phyloP scores from a whole-genome alignment of 768 basidiomycete species.

The Leucosporidium creatinivorum region DNA sequence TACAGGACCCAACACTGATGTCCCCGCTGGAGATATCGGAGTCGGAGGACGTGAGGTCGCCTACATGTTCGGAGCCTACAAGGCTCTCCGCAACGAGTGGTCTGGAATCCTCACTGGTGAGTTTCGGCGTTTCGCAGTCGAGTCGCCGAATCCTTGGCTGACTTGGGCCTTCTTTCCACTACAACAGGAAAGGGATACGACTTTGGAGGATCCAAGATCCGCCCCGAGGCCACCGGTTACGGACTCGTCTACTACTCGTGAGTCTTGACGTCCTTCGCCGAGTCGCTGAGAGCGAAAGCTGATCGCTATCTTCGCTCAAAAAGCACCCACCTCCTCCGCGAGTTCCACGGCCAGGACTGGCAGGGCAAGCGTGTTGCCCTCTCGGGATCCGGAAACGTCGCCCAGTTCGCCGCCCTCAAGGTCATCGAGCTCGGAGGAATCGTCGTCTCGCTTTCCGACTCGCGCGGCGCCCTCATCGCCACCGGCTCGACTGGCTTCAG shows the following conservation, averaged over 20 bases:
- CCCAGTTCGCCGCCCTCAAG: constrained; percentile 67
- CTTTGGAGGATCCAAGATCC: constrained; percentile 53
- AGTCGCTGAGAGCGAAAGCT: constrained; percentile 3
- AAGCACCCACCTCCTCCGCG: constrained; percentile 50
- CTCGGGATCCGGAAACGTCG: constrained; percentile 63
- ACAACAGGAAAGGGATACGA: constrained; percentile 28
- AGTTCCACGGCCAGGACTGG: constrained; percentile 54
- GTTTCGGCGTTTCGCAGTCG: constrained; percentile 40
- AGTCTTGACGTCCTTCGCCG: neutral
- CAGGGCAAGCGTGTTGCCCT: constrained; percentile 47
- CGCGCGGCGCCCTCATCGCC: constrained; percentile 59
- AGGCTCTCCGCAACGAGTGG: constrained; percentile 64
- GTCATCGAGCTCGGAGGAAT: constrained; percentile 67
- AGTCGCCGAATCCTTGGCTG: constrained; percentile 49
- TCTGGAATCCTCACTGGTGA: constrained; percentile 63
- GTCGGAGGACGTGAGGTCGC: constrained; percentile 69
- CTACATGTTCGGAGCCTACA: constrained; percentile 71
- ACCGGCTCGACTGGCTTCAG: constrained; percentile 50
- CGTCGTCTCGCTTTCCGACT: constrained; percentile 67
- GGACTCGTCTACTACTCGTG: constrained; percentile 58
- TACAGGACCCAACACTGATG: constrained; percentile 60
- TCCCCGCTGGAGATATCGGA: constrained; percentile 67
- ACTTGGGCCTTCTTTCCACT: neutral
- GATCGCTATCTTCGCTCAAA: neutral
- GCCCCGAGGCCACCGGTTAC: constrained; percentile 54